Evolutionary conservation across 1,284 basidiomycete species (phyloP).

Genomic region (Inonotus obliquus): DNA sequence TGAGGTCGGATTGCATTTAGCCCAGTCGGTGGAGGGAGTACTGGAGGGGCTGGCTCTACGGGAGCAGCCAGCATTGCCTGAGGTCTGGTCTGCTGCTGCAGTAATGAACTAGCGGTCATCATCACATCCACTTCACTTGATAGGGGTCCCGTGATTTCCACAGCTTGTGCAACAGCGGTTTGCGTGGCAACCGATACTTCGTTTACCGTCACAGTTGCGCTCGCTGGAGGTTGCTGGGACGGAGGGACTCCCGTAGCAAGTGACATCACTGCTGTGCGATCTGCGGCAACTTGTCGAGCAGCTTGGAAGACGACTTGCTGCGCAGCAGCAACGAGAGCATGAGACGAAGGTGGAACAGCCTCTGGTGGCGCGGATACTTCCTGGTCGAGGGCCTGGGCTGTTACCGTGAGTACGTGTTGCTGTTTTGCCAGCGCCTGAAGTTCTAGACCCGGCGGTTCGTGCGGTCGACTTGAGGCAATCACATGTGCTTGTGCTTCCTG

Average conservation of each 20-base stretch:
- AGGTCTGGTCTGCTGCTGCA: conserved; percentile 38
- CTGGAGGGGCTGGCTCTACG: conserved; percentile 8
- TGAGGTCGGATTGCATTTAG: conserved; percentile 10
- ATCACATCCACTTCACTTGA: conserved; percentile 66
- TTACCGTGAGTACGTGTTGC: conserved; percentile 72
- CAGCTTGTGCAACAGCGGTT: conserved; percentile 63
- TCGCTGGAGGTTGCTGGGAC: conserved; percentile 30
- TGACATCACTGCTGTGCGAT: conserved; percentile 42
- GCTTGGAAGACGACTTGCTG: conserved; percentile 76
- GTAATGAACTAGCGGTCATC: conserved; percentile 58
- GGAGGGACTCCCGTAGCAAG: conserved; percentile 31
- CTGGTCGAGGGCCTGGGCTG: conserved; percentile 69
- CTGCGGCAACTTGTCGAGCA: conserved; percentile 60
- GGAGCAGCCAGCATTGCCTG: conserved; percentile 5
- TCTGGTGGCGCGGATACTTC: conserved; percentile 50
- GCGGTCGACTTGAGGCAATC: conserved; percentile 42
- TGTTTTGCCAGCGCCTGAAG: conserved; percentile 70
- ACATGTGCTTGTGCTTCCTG: conserved; percentile 67
- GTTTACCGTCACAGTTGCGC: conserved; percentile 65
- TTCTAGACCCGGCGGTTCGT: conserved; percentile 40
- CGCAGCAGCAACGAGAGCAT: conserved; percentile 60
- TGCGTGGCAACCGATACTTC: conserved; percentile 76
- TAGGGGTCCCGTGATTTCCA: conserved; percentile 55
- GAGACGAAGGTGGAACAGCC: conserved; percentile 38
- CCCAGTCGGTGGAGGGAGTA: conserved; percentile 11